Percentiles rank a stretch among this genome's conserved stretches.
Evolutionary conservation across 2,329 filamentous ascomycete genomes (phyloP).

Genomic region (Elsinoe perseae): DNA sequence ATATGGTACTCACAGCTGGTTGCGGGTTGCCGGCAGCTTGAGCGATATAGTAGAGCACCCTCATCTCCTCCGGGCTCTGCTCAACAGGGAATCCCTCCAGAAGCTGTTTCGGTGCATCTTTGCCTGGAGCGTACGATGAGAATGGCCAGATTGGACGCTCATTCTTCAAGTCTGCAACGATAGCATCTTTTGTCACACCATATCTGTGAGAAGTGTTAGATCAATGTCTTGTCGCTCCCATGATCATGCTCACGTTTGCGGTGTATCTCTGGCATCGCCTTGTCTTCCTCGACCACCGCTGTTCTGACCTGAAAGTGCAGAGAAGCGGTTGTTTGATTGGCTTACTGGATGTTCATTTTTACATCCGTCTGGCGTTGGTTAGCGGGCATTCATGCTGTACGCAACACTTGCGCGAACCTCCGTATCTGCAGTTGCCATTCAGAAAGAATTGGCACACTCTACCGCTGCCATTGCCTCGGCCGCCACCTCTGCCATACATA

Average conservation of each 20-base stretch:
- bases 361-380: conserved; percentile 45
- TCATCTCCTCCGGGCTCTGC: conserved; percentile 81
- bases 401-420: conserved; percentile 41
- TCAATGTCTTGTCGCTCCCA: conserved; percentile 7
- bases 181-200: conserved; percentile 49
- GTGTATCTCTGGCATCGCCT: conserved; percentile 4
- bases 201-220: conserved; percentile 35
- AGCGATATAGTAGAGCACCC: conserved; percentile 61
- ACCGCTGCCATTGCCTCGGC: conserved; percentile 13
- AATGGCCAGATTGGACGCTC: conserved; percentile 79
- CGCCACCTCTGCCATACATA: conserved; percentile 16
- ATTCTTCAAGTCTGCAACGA: conserved; percentile 58
- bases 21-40: conserved; percentile 53
- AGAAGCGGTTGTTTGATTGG: conserved; percentile 49
- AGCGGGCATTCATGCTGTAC: conserved; percentile 37
- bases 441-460: conserved; percentile 56
- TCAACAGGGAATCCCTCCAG: conserved; percentile 74
- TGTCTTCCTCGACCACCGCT: conserved; percentile 22
- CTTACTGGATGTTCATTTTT: conserved; percentile 52
- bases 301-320: conserved; percentile 36
- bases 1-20: conserved; percentile 39
- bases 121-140: conserved; percentile 74
- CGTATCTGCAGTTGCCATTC: conserved; percentile 58
- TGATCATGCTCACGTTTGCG: conserved; percentile 14
- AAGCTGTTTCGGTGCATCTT: conserved; percentile 69